Evolutionary conservation across 2,329 filamentous ascomycete species (phyloP), one percentile per base, ranked within the genome.

Genomic region (Colletotrichum sp.): DNA sequence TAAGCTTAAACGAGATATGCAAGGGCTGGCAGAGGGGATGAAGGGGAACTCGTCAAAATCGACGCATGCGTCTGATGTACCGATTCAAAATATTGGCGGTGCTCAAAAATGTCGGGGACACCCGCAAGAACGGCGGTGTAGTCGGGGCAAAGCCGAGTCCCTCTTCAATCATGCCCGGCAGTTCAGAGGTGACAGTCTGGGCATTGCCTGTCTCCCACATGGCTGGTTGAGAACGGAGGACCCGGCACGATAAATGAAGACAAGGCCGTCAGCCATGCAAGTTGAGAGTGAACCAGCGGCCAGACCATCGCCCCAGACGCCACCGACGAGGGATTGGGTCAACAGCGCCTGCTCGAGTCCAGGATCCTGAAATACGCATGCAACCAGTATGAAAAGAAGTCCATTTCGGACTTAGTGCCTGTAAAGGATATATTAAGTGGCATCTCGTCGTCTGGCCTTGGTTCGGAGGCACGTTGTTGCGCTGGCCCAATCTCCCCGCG

Each of bases 1-100:
- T 74, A 72, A 74, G 68, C 72, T 74, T 72, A 71, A 67, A 72
- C 43, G 33, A 62, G 31, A 47, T 31, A 55, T 66, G 68, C 68
- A 72, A 72, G 55, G 71, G 31, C 63, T 34, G 24, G 27, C 18
- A 59, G 59, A 54, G 51, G 33, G 34, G 9, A 58, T 21, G 51
- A n/a, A 29, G 8, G 67, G 29, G 15, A 33, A 31, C 21, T 21
- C 29, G 15, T n/a, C 54, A 29, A 31, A 31, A 18, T 34, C n/a
- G 34, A 29, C 66, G 69, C 47, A 11, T 33, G 55, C 27, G 38
- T 38, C 21, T 38, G 31, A n/a, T 67, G 11, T 31, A 55, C n/a
- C 16, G 31, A 51, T 33, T 33, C 21, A n/a, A 69, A 21, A n/a
- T 29, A 29, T 31, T 29, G n/a, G 24, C n/a, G 21, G 8, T 69